Evolutionary conservation across 2,329 filamentous ascomycete genomes (phyloP), one percentile per base, ranked within the genome.

Genomic region (Scortechinia acanthostroma): DNA sequence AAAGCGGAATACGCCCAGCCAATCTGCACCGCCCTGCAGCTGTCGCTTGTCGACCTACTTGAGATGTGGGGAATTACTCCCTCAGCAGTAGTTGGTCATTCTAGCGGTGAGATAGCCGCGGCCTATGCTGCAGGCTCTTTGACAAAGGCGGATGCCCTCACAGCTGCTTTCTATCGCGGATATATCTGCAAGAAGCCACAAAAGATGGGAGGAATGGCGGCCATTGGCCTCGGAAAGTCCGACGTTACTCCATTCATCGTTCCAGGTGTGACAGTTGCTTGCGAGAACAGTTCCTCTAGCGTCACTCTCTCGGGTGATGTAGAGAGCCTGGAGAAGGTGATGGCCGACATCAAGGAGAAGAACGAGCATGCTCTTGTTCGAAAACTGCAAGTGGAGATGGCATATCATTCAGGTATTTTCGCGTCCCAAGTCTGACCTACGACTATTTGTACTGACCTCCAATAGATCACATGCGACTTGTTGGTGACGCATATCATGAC

Each of bases 361-460:
- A n/a, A n/a, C n/a, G n/a, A n/a, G n/a, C n/a, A n/a, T n/a, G n/a
- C n/a, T n/a, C n/a, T n/a, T n/a, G n/a, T n/a, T 3, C 53, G 67
- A 4, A 57, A 58, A 16, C 57, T 68, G 4, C 58, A 57, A 3
- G 64, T 69, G 16, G 63, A 66, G 43, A 62, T 57, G 2, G 68
- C 69, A 1, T 72, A 69, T 48, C 69, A 72, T 51, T 68, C 65
- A 0, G 58, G n/a, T n/a, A n/a, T n/a, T n/a, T n/a, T n/a, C n/a
- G n/a, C n/a, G n/a, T n/a, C n/a, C n/a, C n/a, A n/a, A n/a, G n/a
- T n/a, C n/a, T n/a, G n/a, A n/a, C n/a, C n/a, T n/a, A n/a, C n/a
- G n/a, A n/a, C n/a, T n/a, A n/a, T n/a, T n/a, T n/a, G n/a, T n/a
- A n/a, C n/a, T n/a, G n/a, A n/a, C n/a, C n/a, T n/a, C n/a, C n/a